phyloP scores from a whole-genome alignment of 2,329 filamentous ascomycete genomes.

The Verruconis gallopava region DNA sequence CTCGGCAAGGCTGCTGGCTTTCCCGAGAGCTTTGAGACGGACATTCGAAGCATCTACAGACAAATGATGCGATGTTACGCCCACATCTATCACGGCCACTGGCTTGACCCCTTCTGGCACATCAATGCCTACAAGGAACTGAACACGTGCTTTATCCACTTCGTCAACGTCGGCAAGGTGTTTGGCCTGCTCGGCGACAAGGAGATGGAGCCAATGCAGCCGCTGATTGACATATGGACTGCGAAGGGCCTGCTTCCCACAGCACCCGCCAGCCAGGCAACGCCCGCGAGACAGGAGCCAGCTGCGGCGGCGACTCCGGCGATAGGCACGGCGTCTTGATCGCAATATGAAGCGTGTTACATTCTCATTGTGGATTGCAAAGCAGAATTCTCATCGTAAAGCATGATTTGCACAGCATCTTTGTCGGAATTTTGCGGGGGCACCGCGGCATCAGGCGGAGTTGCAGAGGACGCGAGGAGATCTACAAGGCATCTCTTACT shows the following conservation, averaged over 20 bases:
- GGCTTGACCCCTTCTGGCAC: conserved; percentile 38
- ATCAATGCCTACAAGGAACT: conserved; percentile 35
- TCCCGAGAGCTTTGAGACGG: conserved; percentile 43
- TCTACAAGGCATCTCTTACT: too few relatives aligned
- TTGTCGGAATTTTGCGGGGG: too few relatives aligned
- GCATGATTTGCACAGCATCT: too few relatives aligned
- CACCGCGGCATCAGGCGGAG: too few relatives aligned
- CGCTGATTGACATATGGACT: conserved; percentile 82
- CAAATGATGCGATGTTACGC: conserved; percentile 44
- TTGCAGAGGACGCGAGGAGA: too few relatives aligned
- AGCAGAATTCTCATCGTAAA: too few relatives aligned
- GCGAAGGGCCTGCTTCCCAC: conserved; percentile 72
- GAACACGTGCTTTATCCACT: conserved; percentile 42
- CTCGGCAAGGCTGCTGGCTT: conserved; percentile 77
- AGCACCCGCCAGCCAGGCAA: conserved; percentile 26
- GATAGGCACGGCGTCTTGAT: background rate
- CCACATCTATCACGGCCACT: conserved; percentile 40
- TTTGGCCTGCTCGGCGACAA: conserved; percentile 67
- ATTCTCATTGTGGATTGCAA: background rate
- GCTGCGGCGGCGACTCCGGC: background rate
- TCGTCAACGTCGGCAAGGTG: conserved; percentile 57
- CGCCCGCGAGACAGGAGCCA: background rate
- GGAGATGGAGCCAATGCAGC: conserved; percentile 92
- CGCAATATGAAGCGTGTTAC: background rate
- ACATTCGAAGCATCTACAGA: conserved; percentile 59